These are phyloP conservation scores for Drechmeria coniospora DNA, from an alignment of 2,329 filamentous ascomycete genomes.

Conservation along the genomic window DNA sequence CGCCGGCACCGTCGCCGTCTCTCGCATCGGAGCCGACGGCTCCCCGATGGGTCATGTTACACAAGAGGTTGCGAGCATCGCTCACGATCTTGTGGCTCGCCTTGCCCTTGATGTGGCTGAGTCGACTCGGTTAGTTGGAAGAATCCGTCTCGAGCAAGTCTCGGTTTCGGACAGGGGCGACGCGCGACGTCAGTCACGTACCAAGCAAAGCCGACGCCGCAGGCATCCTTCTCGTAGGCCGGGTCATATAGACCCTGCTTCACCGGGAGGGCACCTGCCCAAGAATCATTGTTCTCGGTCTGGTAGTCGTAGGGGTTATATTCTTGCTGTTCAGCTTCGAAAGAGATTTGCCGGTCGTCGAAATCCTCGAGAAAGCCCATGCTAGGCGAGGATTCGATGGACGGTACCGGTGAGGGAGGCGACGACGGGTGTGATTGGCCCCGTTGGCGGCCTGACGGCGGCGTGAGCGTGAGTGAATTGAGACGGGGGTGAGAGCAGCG, in stretches of 20 bases:
- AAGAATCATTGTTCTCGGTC: constrained; percentile 68
- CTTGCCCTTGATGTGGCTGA: constrained; percentile 90
- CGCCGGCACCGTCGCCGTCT: constrained; percentile 95
- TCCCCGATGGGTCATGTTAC: constrained; percentile 99
- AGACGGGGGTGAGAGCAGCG: constrained; percentile 9
- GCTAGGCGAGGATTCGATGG: constrained; percentile 40
- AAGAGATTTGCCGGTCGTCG: constrained; percentile 50
- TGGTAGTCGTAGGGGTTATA: constrained; percentile 73
- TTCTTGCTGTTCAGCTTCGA: constrained; percentile 42
- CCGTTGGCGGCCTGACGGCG: neutral
- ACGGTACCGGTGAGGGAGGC: constrained; percentile 2
- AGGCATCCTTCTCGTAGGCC: constrained; percentile 93
- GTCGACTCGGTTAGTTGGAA: constrained; percentile 8
- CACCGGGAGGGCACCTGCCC: constrained; percentile 89
- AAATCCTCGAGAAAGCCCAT: constrained; percentile 53
- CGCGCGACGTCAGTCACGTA: constrained; percentile 30
- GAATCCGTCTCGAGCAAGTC: neutral
- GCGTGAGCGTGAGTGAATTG: neutral
- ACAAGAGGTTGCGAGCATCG: constrained; percentile 77
- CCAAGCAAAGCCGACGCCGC: constrained; percentile 98
- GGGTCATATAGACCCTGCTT: constrained; percentile 99
- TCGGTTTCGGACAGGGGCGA: neutral
- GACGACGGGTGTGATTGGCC: neutral
- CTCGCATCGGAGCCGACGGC: constrained; percentile 94
- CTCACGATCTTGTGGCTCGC: constrained; percentile 96